Base-by-base conservation (phyloP, 805 yeast genomes). In the Kluyveromyces nonfermentans region DNA sequence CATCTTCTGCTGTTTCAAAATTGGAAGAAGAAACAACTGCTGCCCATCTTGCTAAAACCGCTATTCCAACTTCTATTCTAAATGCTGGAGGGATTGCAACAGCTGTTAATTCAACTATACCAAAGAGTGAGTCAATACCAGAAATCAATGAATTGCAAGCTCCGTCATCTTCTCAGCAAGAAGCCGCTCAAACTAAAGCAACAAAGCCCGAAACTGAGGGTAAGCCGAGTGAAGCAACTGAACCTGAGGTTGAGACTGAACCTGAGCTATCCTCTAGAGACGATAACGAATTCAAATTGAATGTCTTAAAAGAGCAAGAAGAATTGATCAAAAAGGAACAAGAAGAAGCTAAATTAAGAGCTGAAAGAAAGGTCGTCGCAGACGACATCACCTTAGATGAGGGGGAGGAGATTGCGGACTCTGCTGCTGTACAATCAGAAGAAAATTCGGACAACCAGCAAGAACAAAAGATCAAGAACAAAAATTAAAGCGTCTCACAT, bases 321-420 rank as follows among this genome's bases (percentile, higher is more conserved):
- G 82, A 78, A 52, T 65, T 84, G 57, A 90, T 90, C 63, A 77
- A 85, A 67, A 87, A 84, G 61, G 98, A 90, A 67, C 80, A 78
- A 65, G 75, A 77, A 59, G 85, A 89, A 61, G 90, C 84, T 56
- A 75, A 77, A 61, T 76, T 46, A 43, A 52, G 63, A 45, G 43
- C 38, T 33, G 43, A 45, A 9, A 53, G 41, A 33, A 52, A 48
- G 32, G 60, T 57, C n/a, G 57, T 64, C 16, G 50, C 59, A 15
- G 73, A 69, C 46, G 64, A 60, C 43, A 65, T 66, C 34, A 57
- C 60, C 16, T 51, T 67, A 43, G 72, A 68, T 46, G 69, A 68
- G 34, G 64, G 61, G 30, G 69, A 65, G 40, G 57, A 59, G n/a
- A 35, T 14, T 9, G 6, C 38, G 8, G 38, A 35, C 3, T 15